These are phyloP conservation scores for Aspergillus sergii DNA, from an alignment of 2,329 filamentous ascomycete genomes.

Conservation along the genomic window DNA sequence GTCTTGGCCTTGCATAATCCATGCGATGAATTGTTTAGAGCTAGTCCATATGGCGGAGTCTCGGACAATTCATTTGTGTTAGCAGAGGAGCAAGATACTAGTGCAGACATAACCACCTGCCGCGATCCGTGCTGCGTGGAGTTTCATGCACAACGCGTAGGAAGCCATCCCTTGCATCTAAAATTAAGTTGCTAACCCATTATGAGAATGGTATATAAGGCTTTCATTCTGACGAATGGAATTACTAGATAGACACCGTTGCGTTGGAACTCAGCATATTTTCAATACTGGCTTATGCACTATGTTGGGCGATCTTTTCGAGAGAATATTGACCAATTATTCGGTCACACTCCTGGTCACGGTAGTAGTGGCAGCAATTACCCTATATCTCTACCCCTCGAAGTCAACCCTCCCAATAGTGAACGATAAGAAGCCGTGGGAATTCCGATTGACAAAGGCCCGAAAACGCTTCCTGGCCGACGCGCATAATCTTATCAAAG, in stretches of 20 bases:
- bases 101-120: too few relatives aligned
- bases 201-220: too few relatives aligned
- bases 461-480: background rate
- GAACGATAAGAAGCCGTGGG: background rate
- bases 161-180: too few relatives aligned
- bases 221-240: background rate
- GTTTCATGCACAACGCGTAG: too few relatives aligned
- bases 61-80: too few relatives aligned
- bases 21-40: too few relatives aligned
- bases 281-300: background rate
- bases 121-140: too few relatives aligned
- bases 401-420: background rate
- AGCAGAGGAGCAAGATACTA: too few relatives aligned
- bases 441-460: background rate
- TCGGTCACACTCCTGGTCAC: background rate
- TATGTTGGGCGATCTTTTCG: background rate
- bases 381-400: background rate
- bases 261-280: background rate
- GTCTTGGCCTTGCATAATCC: background rate
- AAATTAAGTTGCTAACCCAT: too few relatives aligned
- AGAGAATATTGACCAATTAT: background rate
- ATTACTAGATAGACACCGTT: background rate
- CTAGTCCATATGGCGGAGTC: too few relatives aligned
- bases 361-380: background rate
- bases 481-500: background rate